Percentiles rank a stretch among this genome's conserved stretches.
These are phyloP conservation scores for Sporobolomyces roseus DNA, from an alignment of 768 basidiomycete genomes.

Conservation along the genomic window DNA sequence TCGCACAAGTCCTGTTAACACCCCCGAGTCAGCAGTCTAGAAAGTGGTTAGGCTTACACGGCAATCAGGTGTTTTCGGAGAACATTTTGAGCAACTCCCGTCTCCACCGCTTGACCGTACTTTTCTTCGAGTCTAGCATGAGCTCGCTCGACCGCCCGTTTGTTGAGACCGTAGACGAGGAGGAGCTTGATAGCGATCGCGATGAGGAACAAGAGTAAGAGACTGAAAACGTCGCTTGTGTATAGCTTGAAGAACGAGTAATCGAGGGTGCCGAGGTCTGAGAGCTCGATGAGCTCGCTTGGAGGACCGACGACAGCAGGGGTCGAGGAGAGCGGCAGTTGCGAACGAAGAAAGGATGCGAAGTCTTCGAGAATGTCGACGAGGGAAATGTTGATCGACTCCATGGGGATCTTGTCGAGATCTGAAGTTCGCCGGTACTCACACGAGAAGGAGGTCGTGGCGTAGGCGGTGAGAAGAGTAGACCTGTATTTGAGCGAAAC, in stretches of 20 bases:
- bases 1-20: too few species aligned
- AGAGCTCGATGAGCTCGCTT: too few species aligned
- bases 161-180: background rate
- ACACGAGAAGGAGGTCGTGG: background rate
- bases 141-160: background rate
- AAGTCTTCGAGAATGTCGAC: conserved; percentile 6
- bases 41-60: background rate
- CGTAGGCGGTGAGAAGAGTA: too few species aligned
- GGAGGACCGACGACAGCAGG: too few species aligned
- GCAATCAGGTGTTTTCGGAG: background rate
- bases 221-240: conserved; percentile 3
- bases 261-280: too few species aligned
- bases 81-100: background rate
- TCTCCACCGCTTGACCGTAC: background rate
- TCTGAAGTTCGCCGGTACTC: background rate
- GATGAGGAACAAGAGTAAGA: conserved; percentile 11
- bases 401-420: background rate
- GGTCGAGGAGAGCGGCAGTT: too few species aligned
- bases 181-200: background rate
- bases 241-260: background rate
- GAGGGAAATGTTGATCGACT: background rate
- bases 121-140: background rate
- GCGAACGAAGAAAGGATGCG: conserved; percentile 1
- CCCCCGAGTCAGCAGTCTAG: too few species aligned
- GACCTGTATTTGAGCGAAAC: too few species aligned